Evolutionary conservation across 2,329 filamentous ascomycete genomes (phyloP).

Genomic region (Claviceps monticola): DNA sequence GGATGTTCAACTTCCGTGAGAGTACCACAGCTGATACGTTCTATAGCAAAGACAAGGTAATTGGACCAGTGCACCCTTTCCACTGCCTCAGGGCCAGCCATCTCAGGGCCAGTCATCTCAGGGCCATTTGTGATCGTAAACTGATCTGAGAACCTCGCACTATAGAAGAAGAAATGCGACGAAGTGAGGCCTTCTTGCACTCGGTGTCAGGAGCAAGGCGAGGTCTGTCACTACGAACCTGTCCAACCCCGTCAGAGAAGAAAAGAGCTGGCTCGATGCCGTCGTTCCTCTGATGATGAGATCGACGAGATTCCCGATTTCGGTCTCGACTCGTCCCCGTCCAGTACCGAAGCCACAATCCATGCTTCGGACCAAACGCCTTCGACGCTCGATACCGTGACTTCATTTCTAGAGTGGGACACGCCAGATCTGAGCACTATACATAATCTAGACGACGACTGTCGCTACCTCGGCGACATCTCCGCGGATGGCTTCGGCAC

Average conservation of each 20-base stretch:
- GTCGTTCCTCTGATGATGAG: neutral
- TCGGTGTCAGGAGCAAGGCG: conserved; percentile 34
- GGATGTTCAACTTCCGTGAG: neutral
- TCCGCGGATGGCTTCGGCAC: neutral
- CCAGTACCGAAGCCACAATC: neutral
- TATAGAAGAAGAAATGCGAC: conserved; percentile 45
- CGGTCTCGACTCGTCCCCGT: neutral
- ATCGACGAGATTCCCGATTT: neutral
- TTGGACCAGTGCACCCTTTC: neutral
- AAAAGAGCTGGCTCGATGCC: conserved; percentile 13
- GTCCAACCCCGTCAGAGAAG: conserved; percentile 27
- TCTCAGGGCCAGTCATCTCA: too few species aligned
- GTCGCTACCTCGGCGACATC: conserved; percentile 9
- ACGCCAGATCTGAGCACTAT: neutral
- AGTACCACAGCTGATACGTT: conserved; percentile 4
- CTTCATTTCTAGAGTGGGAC: conserved; percentile 10
- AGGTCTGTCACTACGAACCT: conserved; percentile 36
- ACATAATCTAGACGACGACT: neutral
- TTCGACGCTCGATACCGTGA: conserved; percentile 6
- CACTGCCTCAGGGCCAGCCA: neutral
- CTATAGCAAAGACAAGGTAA: conserved; percentile 40
- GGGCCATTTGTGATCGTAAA: neutral
- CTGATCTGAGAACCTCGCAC: neutral
- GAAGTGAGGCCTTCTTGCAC: conserved; percentile 36
- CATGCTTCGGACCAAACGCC: conserved; percentile 2